Evolutionary conservation across 768 basidiomycete species (phyloP).

Genomic region (Russula virescens): DNA sequence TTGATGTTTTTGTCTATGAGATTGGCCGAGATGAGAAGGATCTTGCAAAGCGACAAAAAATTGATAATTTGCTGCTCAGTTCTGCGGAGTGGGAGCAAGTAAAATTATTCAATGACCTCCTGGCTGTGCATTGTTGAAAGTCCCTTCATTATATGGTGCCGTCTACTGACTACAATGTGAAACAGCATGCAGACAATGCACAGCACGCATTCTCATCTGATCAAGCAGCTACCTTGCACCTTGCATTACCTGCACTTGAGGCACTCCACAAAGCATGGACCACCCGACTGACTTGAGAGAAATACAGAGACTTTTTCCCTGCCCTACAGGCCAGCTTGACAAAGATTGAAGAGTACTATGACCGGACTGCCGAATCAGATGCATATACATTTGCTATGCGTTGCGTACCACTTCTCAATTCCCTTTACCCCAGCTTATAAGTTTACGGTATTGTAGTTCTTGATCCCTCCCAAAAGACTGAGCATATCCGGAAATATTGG

Average conservation of each 20-base stretch:
- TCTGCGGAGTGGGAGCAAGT: no score
- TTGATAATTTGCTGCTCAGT: no score
- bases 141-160: no score
- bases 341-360: background rate
- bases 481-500: background rate
- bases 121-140: no score
- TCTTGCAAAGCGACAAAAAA: no score
- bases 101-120: no score
- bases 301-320: background rate
- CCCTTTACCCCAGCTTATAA: no score
- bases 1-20: no score
- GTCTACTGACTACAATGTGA: background rate
- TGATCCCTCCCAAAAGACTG: no score
- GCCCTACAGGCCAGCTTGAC: background rate
- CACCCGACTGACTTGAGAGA: background rate
- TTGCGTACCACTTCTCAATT: background rate
- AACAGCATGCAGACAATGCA: conserved; percentile 29
- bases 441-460: no score
- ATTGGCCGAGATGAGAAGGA: no score
- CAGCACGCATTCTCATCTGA: conserved; percentile 34
- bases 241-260: conserved; percentile 31
- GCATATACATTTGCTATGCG: background rate
- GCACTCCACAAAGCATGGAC: conserved; percentile 30
- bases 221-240: conserved; percentile 26
- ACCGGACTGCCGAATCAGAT: no score